Evolutionary conservation across 2,329 filamentous ascomycete genomes (phyloP).

Genomic region (Cordyceps javanica): DNA sequence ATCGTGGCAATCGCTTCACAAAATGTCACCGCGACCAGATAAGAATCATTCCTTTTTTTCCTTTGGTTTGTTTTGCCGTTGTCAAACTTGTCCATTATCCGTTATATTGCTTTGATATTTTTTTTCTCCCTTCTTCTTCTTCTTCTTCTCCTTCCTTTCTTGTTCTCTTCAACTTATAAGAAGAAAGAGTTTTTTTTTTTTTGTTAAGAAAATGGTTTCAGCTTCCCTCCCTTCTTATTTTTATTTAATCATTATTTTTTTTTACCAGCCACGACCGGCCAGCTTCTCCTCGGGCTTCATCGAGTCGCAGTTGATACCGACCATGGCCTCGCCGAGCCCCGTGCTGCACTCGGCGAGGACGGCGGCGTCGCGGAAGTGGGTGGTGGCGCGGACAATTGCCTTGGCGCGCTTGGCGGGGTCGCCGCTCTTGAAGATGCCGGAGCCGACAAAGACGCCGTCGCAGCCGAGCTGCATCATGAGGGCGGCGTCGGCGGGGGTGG

Average conservation of each 20-base stretch:
- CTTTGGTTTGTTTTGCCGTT: too few species aligned
- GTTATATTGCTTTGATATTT: too few species aligned
- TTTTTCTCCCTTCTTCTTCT: too few species aligned
- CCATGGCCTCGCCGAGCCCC: conserved; percentile 95
- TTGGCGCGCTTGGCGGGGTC: conserved; percentile 84
- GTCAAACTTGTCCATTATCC: too few species aligned
- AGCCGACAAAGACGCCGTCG: conserved; percentile 95
- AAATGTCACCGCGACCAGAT: too few species aligned
- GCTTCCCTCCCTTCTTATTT: too few species aligned
- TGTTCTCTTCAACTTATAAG: too few species aligned
- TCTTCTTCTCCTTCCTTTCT: too few species aligned
- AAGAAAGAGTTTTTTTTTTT: neutral
- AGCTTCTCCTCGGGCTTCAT: conserved; percentile 78
- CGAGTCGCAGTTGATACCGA: conserved; percentile 79
- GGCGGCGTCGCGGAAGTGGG: conserved; percentile 80
- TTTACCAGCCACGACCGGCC: conserved; percentile 77
- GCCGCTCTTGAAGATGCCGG: conserved; percentile 94
- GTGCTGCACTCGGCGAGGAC: conserved; percentile 81
- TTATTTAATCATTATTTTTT: neutral
- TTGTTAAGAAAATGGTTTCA: too few species aligned
- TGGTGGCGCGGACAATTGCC: conserved; percentile 91
- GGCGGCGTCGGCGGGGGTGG: conserved; percentile 94
- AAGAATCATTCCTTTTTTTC: too few species aligned
- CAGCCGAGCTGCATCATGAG: conserved; percentile 98
- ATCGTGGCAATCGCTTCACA: too few species aligned